Base-by-base conservation (phyloP, 1,284 basidiomycete species). In the Moniliophthora roreri region DNA sequence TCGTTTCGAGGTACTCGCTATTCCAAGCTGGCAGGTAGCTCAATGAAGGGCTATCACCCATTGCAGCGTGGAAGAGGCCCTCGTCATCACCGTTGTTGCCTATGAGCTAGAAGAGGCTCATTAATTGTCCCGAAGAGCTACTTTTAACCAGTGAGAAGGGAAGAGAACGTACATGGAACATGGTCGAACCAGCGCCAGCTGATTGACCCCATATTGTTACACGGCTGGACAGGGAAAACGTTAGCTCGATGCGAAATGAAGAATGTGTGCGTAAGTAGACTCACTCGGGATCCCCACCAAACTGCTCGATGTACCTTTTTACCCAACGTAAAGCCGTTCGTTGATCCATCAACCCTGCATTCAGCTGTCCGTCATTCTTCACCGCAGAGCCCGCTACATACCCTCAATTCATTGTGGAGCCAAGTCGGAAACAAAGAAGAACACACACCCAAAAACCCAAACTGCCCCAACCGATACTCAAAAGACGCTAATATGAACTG, bases 401-500 rank as follows among this genome's bases (percentile, higher is more conserved):
- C n/a, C 7, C 15, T 37, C 4, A 13, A 3, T 40, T 24, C 4
- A 37, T n/a, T n/a, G 10, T 5, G 3, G 21, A 41, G 15, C 21
- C 11, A 26, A 38, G 13, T 4, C 4, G 0, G 23, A 20, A 42
- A 36, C 11, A 11, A 36, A 18, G 41, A 34, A 24, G 34, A 11
- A 35, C 20, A 21, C 47, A 36, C 40, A 70, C 73, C 71, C 2
- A 76, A 60, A 51, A 74, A 76, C 0, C 74, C 74, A 44, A 74
- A 71, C 46, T 69, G 69, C 9, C 73, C 74, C 6, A 76, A 58
- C 6, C 74, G 66, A 58, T 76, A 76, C 51, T 71, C 68, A 48
- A 76, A 72, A 0, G 74, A 69, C 1, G 68, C 70, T 48, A 74
- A 73, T 4, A 76, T 66, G 48, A 74, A 54, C n/a, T 69, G 70